Base-by-base conservation (phyloP, 2,329 filamentous ascomycete species). In the Pseudogymnoascus sp. region DNA sequence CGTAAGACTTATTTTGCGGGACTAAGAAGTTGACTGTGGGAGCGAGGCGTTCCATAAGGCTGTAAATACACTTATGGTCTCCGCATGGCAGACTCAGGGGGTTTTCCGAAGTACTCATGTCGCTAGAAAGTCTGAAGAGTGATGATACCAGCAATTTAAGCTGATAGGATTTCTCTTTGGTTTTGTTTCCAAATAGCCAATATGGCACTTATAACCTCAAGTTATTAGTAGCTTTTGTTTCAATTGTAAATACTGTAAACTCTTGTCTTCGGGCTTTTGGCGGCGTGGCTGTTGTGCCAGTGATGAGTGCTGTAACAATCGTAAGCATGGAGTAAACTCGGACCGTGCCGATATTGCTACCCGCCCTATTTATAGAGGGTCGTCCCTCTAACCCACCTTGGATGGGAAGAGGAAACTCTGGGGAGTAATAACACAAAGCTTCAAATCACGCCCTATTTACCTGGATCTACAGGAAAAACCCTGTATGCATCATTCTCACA, bases 311-410 rank as follows among this genome's bases (percentile, higher is more conserved):
- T 53, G 14, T 14, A 50, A 7, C 5, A 18, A 11, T 6, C 23
- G 46, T 53, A 53, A 53, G n/a, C 46, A 31, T 31, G 46, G 46
- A 34, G 46, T 53, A 53, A 34, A 56, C 46, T 56, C 46, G 46
- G 46, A 34, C 46, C 46, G 46, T 56, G 8, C 46, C 46, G 25
- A 18, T 7, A 25, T 50, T 28, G 7, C 14, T 28, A 10, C 38
- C 16, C 16, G 42, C 25, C 8, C 46, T 56, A 56, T 56, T 34
- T 56, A n/a, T 34, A 8, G 12, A 46, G 46, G n/a, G 46, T 31
- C 10, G n/a, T 10, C 8, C 25, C n/a, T 34, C 14, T 12, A 18
- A 18, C 25, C 42, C 42, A n/a, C 21, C 42, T 46, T 18, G 42
- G 14, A 14, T 23, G 11, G 18, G 11, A 1, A 25, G 42, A 46